Conservation (phyloP, 2,329 filamentous ascomycete genomes). For the Sarocladium oryzae region DNA sequence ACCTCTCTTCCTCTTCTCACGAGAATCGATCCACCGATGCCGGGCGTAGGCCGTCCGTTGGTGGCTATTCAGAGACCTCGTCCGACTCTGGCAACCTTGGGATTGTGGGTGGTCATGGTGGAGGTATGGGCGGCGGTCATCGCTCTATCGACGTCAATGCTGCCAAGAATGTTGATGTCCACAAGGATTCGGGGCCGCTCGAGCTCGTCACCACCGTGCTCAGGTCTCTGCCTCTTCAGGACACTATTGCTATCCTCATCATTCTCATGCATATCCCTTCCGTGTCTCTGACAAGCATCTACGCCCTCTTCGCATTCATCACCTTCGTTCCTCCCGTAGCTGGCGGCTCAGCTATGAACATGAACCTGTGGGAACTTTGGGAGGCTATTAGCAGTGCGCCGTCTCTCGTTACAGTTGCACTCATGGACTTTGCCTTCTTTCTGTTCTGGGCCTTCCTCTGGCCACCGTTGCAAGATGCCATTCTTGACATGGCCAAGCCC, state of each 20-base stretch:
- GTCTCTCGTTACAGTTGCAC: conserved; percentile 75
- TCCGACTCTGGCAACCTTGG: conserved; percentile 44
- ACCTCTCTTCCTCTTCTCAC: conserved; percentile 16
- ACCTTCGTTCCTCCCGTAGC: conserved; percentile 85
- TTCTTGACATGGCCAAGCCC: conserved; percentile 84
- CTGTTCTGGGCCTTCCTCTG: conserved; percentile 83
- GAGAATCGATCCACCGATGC: conserved; percentile 37
- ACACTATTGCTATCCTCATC: conserved; percentile 94
- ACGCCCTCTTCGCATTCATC: conserved; percentile 85
- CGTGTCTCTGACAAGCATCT: conserved; percentile 79
- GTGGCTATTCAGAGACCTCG: conserved; percentile 46
- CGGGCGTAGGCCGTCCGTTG: conserved; percentile 42
- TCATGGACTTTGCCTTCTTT: conserved; percentile 77
- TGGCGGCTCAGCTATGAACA: conserved; percentile 68
- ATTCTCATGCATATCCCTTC: conserved; percentile 89
- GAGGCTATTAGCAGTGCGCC: conserved; percentile 81
- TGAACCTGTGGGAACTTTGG: conserved; percentile 86
- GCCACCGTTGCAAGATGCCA: conserved; percentile 80
- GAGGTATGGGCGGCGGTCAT: conserved; percentile 41
- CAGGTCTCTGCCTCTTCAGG: conserved; percentile 81
- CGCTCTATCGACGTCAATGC: conserved; percentile 66
- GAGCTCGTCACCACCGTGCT: conserved; percentile 81
- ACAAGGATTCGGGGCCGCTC: conserved; percentile 65
- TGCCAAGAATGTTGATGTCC: conserved; percentile 60
- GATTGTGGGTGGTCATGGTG: conserved; percentile 28